Evolutionary conservation across 2,329 filamentous ascomycete species (phyloP), one percentile per base, ranked within the genome.

Genomic region (Ophiocordyceps australis): DNA sequence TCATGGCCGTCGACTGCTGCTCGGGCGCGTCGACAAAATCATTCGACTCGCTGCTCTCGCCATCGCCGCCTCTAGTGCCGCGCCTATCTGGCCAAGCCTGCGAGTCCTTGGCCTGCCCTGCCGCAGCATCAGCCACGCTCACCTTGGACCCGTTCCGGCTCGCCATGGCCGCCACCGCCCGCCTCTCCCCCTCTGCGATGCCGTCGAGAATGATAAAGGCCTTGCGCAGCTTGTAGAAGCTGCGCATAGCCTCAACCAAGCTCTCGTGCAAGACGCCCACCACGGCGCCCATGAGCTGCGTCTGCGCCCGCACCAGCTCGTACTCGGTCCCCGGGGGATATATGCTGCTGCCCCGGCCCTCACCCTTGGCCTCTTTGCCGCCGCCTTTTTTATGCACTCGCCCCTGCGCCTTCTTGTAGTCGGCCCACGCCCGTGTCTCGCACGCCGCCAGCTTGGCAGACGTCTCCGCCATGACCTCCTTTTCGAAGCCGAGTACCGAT

Each of bases 201-300:
- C 62, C 63, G 40, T 93, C 78, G 4, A 98, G 58, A 0, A 82
- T 76, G 20, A 82, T 56, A 41, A 79, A 95, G 0, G 86, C 86
- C 46, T 91, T 92, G 33, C 86, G 65, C 38, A 95, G 52, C 50
- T 89, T 92, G 45, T 92, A 91, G 42, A 95, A 95, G 5, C 82
- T 82, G 50, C 76, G 82, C 47, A 95, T 68, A 11, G 74, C 82
- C 47, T 95, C 89, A 0, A 85, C 86, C 39, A 95, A 53, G 44
- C 80, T 93, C 55, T 95, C 89, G 36, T 91, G 91, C 38, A 95
- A 55, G 11, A 95, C 80, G 1, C 73, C 81, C 1, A 94, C 73
- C 2, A 98, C 75, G 1, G 85, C 85, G 29, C 70, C 67, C 76
- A 94, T 92, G 34, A 94, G 61, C 49, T 93, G 81, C 3, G 81